These are phyloP conservation scores for Nakazawaea ishiwadae DNA, from an alignment of 805 yeast genomes.

Conservation along the genomic window DNA sequence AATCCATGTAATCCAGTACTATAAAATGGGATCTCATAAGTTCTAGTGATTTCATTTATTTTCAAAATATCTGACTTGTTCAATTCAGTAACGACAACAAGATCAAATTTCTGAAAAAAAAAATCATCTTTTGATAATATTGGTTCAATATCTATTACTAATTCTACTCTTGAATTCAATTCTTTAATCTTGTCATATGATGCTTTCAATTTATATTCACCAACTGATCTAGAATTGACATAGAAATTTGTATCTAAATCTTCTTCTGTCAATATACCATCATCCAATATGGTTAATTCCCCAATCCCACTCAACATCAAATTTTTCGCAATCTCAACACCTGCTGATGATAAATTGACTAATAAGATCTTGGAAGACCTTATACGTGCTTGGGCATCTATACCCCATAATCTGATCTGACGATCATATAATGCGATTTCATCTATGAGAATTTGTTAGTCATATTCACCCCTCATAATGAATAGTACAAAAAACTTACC, in stretches of 20 bases:
- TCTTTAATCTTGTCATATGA: conserved; percentile 56
- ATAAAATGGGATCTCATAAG: conserved; percentile 59
- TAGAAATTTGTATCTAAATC: conserved; percentile 79
- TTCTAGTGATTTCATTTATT: conserved; percentile 56
- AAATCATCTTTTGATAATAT: conserved; percentile 16
- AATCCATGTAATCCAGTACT: conserved; percentile 70
- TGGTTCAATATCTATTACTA: conserved; percentile 37
- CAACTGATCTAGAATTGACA: conserved; percentile 50
- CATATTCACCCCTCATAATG: too few species aligned
- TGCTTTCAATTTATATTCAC: conserved; percentile 49
- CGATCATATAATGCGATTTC: conserved; percentile 92
- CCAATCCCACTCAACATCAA: conserved; percentile 87
- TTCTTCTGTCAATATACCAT: conserved; percentile 43
- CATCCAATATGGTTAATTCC: conserved; percentile 64
- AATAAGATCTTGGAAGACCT: conserved; percentile 68
- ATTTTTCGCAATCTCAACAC: conserved; percentile 80
- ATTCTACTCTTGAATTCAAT: conserved; percentile 73
- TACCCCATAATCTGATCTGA: conserved; percentile 94
- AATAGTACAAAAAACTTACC: too few species aligned
- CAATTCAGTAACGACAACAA: conserved; percentile 74
- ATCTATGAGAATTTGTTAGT: conserved; percentile 33
- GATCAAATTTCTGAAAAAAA: conserved; percentile 54
- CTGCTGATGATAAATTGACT: conserved; percentile 70
- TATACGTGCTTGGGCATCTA: conserved; percentile 81
- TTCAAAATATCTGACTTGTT: conserved; percentile 31